Percentiles rank a stretch among this genome's conserved stretches.
Conservation (phyloP, 805 yeast species). For the Millerago galiae region DNA sequence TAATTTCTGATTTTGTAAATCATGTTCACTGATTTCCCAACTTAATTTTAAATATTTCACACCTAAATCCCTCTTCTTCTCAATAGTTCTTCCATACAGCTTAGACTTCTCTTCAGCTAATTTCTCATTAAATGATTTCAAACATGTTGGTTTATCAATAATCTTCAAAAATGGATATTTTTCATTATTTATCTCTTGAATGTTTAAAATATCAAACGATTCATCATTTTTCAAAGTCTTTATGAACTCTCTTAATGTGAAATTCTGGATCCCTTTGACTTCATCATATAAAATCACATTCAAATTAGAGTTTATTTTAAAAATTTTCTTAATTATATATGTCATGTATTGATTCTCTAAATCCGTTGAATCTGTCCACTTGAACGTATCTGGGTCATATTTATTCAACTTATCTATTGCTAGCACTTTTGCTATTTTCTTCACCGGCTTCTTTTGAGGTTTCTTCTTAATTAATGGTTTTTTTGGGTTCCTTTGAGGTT, state of each 20-base stretch:
- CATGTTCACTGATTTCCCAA: conserved; percentile 52
- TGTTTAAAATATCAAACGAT: conserved; percentile 16
- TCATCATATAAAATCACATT: conserved; percentile 9
- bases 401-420: conserved; percentile 1
- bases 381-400: conserved; percentile 16
- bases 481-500: too few relatives aligned
- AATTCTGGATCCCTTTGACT: conserved; percentile 5
- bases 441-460: background rate
- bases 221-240: conserved; percentile 9
- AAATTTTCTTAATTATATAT: conserved; percentile 12
- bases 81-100: conserved; percentile 22
- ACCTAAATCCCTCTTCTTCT: conserved; percentile 25
- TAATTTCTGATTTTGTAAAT: conserved; percentile 45
- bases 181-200: conserved; percentile 7
- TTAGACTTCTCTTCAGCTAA: conserved; percentile 15
- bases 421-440: background rate
- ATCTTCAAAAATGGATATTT: conserved; percentile 12
- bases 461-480: background rate
- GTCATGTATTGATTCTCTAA: conserved; percentile 21
- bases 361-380: conserved; percentile 11
- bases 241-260: conserved; percentile 10
- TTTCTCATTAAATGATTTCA: conserved; percentile 25
- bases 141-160: conserved; percentile 16
- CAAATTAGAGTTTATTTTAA: conserved; percentile 10
- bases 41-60: conserved; percentile 44